A percentile compares a stretch with the other conserved stretches of the same genome.
These are phyloP conservation scores for Grosmannia serpens DNA, from an alignment of 2,329 filamentous ascomycete species.

Conservation along the genomic window DNA sequence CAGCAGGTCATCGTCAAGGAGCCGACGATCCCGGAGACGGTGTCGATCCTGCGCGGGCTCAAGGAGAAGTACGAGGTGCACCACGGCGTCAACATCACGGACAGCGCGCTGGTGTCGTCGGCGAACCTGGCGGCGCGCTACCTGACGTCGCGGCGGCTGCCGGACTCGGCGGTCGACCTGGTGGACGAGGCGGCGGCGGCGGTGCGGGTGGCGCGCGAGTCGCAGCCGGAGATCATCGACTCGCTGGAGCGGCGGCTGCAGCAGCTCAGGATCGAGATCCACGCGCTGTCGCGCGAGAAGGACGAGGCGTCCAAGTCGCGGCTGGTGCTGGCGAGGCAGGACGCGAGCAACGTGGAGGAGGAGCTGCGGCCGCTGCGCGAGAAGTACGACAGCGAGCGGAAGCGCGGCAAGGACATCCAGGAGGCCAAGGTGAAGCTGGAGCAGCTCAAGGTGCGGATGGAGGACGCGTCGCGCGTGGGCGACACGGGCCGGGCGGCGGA, in stretches of 20 bases:
- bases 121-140: slow-evolving; percentile 91
- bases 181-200: slow-evolving; percentile 94
- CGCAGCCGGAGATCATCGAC: slow-evolving; percentile 90
- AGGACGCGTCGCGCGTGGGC: slow-evolving; percentile 79
- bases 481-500: slow-evolving; percentile 85
- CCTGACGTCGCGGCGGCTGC: slow-evolving; percentile 78
- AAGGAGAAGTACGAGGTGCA: slow-evolving; percentile 98
- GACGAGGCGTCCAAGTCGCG: slow-evolving; percentile 84
- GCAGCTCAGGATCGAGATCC: slow-evolving; percentile 94
- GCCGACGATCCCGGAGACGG: slow-evolving; percentile 74
- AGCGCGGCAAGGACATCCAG: slow-evolving; percentile 82
- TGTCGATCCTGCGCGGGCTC: slow-evolving; percentile 94
- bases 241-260: slow-evolving; percentile 82
- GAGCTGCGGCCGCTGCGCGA: slow-evolving; percentile 84
- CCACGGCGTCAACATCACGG: slow-evolving; percentile 92
- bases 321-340: slow-evolving; percentile 71
- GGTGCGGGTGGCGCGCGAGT: slow-evolving; percentile 91
- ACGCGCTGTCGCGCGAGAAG: slow-evolving; percentile 85
- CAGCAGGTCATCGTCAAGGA: slow-evolving; percentile 98
- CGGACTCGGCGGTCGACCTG: slow-evolving; percentile 92
- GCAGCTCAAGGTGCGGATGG: slow-evolving; percentile 77
- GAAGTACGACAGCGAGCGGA: slow-evolving; percentile 91
- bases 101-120: slow-evolving; percentile 82
- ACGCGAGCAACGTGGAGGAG: slow-evolving; percentile 89
- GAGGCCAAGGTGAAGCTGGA: slow-evolving; percentile 93